Evolutionary conservation across 352 stramenopile species (phyloP), one percentile per base, ranked within the genome.

Genomic region (Globisporangium heterothallicum): DNA sequence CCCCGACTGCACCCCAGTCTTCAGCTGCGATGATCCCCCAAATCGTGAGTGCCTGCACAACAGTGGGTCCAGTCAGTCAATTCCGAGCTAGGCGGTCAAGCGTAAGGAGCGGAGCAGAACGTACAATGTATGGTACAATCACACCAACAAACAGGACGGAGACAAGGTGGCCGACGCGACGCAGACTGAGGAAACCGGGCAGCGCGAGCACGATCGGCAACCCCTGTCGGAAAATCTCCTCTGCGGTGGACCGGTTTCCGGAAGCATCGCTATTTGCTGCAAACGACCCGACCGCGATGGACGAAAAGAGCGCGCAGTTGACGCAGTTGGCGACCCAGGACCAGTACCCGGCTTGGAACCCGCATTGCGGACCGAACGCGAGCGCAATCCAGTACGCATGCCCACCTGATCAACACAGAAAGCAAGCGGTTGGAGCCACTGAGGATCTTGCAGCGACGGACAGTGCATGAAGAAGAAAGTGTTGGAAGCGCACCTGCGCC

Each of bases 271-370:
- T 10, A 38, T 55, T 64, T 41, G 61, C 61, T 0, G 52, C 60
- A 19, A 62, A 43, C 30, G 80, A 50, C 1, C 47, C 30, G 43
- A 86, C 53, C 2, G 68, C 61, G 45, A 84, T 70, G 24, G 70
- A 75, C 22, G 76, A 74, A 45, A 92, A 86, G 27, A 90, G 64
- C 27, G 80, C 74, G 42, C 73, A 86, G 58, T 88, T 70, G 63
- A 93, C 67, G 47, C 78, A 86, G 48, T 87, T 89, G 21, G 77
- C 73, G 32, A 92, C 64, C 83, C 83, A 94, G 8, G 68, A 81
- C 81, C 84, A 94, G 63, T 89, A 94, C 6, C 78, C 79, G 1
- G 79, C 75, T 35, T 88, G 81, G 35, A 94, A 84, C 2, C 81
- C 84, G 66, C 69, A 85, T 18, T 59, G 69, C 3, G 75, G 74